Evolutionary conservation across 2,329 filamentous ascomycete genomes (phyloP).

Genomic region (Capronia americana): DNA sequence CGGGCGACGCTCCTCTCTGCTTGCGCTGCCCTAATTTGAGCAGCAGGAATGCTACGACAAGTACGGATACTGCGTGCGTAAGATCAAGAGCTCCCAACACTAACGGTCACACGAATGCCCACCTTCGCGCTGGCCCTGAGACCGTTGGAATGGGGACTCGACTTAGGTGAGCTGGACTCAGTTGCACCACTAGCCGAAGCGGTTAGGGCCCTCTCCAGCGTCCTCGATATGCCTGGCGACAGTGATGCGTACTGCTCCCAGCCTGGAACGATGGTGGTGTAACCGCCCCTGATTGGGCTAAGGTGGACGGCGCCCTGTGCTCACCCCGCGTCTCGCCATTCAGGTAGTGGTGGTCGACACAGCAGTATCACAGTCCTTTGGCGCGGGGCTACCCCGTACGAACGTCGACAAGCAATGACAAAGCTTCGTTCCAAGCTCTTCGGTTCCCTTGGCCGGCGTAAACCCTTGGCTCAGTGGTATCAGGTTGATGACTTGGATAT

Average conservation of each 20-base stretch:
- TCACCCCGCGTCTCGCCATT: neutral
- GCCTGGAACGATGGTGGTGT: neutral
- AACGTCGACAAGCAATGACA: neutral
- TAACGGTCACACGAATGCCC: neutral
- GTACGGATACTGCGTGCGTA: too few relatives aligned
- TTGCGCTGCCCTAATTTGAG: neutral
- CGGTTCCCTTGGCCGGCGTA: neutral
- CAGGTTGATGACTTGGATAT: neutral
- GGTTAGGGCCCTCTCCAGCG: neutral
- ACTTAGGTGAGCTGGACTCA: neutral
- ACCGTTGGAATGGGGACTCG: neutral
- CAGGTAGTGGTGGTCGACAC: neutral
- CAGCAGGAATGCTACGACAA: neutral
- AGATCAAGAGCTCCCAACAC: neutral
- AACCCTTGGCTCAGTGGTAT: neutral
- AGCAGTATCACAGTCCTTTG: neutral
- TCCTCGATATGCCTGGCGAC: neutral
- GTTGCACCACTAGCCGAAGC: neutral
- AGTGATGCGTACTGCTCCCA: neutral
- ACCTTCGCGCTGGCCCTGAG: neutral
- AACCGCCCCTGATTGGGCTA: neutral
- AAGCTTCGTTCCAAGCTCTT: conserved; percentile 1
- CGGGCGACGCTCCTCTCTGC: neutral
- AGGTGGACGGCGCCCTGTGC: neutral
- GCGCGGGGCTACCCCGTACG: too few relatives aligned